A percentile compares a stretch with the other conserved stretches of the same genome.
phyloP scores from a whole-genome alignment of 2,329 filamentous ascomycete species.

The Nothophoma quercina region DNA sequence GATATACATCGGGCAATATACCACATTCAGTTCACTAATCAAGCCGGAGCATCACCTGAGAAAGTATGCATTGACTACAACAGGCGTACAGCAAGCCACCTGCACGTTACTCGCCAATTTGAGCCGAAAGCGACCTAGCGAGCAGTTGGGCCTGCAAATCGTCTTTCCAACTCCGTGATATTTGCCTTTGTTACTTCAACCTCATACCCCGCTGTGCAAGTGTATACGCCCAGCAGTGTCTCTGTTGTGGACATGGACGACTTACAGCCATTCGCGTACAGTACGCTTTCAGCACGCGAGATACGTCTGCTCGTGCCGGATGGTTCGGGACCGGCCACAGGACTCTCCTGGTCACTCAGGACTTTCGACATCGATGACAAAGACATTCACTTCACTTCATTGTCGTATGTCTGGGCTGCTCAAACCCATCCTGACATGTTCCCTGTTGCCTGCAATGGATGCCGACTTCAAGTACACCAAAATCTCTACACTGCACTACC shows the following conservation, averaged over 20 bases:
- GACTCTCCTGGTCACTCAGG: not conserved
- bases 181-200: not conserved
- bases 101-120: not conserved
- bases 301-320: conserved; percentile 1
- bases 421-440: conserved; percentile 4
- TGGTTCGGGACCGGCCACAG: not conserved
- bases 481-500: conserved; percentile 5
- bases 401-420: conserved; percentile 5
- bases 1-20: not conserved
- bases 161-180: not conserved
- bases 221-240: not conserved
- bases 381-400: not conserved
- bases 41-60: not conserved
- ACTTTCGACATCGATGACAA: not conserved
- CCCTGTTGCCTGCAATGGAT: conserved; percentile 1
- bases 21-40: not conserved
- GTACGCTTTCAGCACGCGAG: not conserved
- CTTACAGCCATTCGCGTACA: not conserved
- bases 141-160: not conserved
- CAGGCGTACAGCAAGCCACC: not conserved
- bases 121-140: not conserved
- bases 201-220: not conserved
- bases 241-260: not conserved
- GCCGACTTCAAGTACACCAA: conserved; percentile 1
- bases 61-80: not conserved